Evolutionary conservation across 2,329 filamentous ascomycete genomes (phyloP), one percentile per base, ranked within the genome.

Genomic region (Aureobasidium sp.): DNA sequence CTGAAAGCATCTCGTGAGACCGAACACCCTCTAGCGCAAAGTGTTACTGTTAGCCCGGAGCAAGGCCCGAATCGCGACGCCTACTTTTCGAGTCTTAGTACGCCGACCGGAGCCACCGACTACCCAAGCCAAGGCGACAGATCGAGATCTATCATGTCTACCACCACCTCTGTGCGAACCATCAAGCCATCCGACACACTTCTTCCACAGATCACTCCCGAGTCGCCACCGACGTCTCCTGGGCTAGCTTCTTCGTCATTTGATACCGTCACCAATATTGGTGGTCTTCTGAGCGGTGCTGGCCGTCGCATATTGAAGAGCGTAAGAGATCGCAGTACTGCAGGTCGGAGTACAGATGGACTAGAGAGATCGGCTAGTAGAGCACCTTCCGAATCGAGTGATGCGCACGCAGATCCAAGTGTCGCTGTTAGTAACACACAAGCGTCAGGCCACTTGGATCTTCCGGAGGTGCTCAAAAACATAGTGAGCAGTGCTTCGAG

Each of bases 11-110:
- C 78, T 47, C 74, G 78, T 67, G 79, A 82, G 58, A 75, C 76
- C 53, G 87, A 90, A 59, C 89, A 93, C 71, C 89, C 89, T 22
- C 76, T 93, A 45, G 85, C 89, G 20, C 87, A 90, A 67, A 92
- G 88, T 70, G 82, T 89, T 53, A 86, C 84, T 39, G 88, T 84
- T 20, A 89, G 86, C 69, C 89, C 88, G 1, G 84, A 87, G 52
- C 57, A 49, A 25, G 22, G 52, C 8, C 66, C 67, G 3, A 65
- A 61, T 12, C 64, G 61, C 5, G 57, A 59, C 3, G 39, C 57
- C 8, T 62, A 57, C 36, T 56, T 60, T 17, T 55, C 63, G 17
- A 58, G 44, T 22, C 51, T 49, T 6, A 64, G 47, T 25, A 47
- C 55, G 39, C 61, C 64, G 27, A 48, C 31, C 5, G 51, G 49